A percentile compares a stretch with the other conserved stretches of the same genome.
These are phyloP conservation scores for Pichia sp. DNA, from an alignment of 1,139 yeast species.

Conservation along the genomic window DNA sequence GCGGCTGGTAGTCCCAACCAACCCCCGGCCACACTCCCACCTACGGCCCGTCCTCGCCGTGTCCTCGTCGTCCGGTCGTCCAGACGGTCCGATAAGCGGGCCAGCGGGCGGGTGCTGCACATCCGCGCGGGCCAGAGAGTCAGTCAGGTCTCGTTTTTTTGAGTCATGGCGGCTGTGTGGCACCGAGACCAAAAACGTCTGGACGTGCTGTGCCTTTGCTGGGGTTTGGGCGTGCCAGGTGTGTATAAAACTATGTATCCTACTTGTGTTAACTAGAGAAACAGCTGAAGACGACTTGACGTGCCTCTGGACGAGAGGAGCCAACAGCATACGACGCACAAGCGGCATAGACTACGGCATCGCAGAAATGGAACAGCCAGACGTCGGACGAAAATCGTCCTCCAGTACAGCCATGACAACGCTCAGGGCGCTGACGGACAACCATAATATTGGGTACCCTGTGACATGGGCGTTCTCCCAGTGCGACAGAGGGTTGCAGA, in stretches of 20 bases:
- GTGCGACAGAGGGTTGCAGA: neutral
- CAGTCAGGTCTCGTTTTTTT: neutral
- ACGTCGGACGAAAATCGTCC: neutral
- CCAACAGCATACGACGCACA: no score
- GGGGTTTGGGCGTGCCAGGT: neutral
- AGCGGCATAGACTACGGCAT: neutral
- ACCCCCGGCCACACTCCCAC: no score
- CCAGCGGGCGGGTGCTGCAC: conserved; percentile 3
- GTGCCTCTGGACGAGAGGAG: neutral
- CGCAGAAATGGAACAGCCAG: neutral
- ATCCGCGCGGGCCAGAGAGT: conserved; percentile 2
- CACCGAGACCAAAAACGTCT: neutral
- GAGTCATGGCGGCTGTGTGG: neutral
- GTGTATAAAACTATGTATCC: neutral
- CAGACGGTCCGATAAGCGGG: neutral
- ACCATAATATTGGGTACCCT: conserved; percentile 6
- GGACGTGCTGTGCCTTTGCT: neutral
- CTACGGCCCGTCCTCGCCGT: neutral
- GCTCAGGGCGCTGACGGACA: neutral
- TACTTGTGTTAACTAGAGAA: neutral
- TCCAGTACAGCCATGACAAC: neutral
- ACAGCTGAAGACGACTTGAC: neutral
- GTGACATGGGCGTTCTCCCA: conserved; percentile 3
- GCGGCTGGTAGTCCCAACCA: conserved; percentile 12
- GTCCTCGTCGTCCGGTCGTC: neutral